phyloP scores from a whole-genome alignment of 164 flowering plant species.

The Amborella trichopoda region DNA sequence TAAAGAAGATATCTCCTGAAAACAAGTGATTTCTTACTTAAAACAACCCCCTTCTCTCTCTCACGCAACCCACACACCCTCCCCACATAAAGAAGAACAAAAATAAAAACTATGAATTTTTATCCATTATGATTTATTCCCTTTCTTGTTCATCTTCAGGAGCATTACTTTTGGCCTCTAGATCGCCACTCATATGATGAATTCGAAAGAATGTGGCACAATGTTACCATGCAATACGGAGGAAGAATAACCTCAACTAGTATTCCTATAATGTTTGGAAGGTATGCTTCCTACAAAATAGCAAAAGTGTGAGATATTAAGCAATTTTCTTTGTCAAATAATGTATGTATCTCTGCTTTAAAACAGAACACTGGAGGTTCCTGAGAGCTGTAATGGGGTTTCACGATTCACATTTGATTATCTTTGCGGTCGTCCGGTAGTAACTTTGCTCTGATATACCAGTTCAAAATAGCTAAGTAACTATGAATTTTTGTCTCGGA shows the following conservation, averaged over 20 bases:
- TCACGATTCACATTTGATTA: slow-evolving; percentile 82
- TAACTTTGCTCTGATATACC: slow-evolving; percentile 3
- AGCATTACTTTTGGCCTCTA: slow-evolving; percentile 65
- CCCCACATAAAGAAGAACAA: too few species aligned
- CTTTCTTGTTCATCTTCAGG: slow-evolving; percentile 26
- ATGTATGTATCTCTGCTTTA: not conserved
- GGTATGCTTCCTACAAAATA: slow-evolving; percentile 55
- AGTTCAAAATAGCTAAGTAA: not conserved
- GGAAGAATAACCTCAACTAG: slow-evolving; percentile 42
- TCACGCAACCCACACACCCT: too few species aligned
- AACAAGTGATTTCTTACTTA: too few species aligned
- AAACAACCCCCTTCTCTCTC: too few species aligned
- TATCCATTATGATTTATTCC: too few species aligned
- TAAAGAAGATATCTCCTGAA: too few species aligned
- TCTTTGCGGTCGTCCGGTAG: slow-evolving; percentile 94
- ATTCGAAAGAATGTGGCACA: slow-evolving; percentile 65
- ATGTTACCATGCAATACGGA: slow-evolving; percentile 33
- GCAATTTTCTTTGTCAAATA: not conserved
- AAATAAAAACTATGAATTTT: too few species aligned
- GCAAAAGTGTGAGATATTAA: not conserved
- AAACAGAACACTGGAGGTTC: slow-evolving; percentile 70
- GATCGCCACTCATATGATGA: slow-evolving; percentile 26
- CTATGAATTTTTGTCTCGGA: too few species aligned
- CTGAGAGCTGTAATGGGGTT: slow-evolving; percentile 79
- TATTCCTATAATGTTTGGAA: slow-evolving; percentile 92